Percentiles rank a stretch among this genome's conserved stretches.
These are phyloP conservation scores for Lathyrus sativus DNA, from an alignment of 306 rosid genomes.

Conservation along the genomic window DNA sequence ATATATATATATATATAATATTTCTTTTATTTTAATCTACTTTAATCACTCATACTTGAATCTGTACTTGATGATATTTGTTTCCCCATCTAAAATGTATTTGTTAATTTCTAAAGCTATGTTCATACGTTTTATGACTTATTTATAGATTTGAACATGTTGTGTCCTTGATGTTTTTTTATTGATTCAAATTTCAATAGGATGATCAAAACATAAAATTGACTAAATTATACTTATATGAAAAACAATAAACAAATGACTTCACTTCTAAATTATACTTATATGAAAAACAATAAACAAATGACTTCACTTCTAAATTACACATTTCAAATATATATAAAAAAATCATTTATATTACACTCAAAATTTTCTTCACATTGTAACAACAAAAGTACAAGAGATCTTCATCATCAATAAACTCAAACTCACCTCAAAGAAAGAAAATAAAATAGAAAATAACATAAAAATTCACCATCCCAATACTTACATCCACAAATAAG, in stretches of 20 bases:
- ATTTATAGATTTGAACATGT: not conserved
- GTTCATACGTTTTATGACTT: not conserved
- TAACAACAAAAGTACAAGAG: slow-evolving; percentile 35
- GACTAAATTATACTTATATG: not conserved
- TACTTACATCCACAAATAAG: slow-evolving; percentile 34
- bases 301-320: slow-evolving; percentile 4
- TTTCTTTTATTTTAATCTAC: too few species aligned
- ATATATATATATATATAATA: too few species aligned
- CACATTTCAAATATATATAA: not conserved
- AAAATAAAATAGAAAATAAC: slow-evolving; percentile 1
- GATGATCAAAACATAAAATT: not conserved
- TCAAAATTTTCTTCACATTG: slow-evolving; percentile 40
- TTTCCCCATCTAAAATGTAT: not conserved
- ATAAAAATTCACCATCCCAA: slow-evolving; percentile 12
- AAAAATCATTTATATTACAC: slow-evolving; percentile 29
- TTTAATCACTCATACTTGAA: too few species aligned
- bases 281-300: slow-evolving; percentile 9
- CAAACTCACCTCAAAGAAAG: slow-evolving; percentile 5
- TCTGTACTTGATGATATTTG: not conserved
- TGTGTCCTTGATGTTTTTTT: not conserved
- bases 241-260: slow-evolving; percentile 6
- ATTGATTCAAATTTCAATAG: not conserved
- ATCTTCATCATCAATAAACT: slow-evolving; percentile 43
- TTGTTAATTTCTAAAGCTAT: not conserved
- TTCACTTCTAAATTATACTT: slow-evolving; percentile 5